These are phyloP conservation scores for Silybum marianum DNA, from an alignment of 129 eudicot genomes.

Conservation along the genomic window DNA sequence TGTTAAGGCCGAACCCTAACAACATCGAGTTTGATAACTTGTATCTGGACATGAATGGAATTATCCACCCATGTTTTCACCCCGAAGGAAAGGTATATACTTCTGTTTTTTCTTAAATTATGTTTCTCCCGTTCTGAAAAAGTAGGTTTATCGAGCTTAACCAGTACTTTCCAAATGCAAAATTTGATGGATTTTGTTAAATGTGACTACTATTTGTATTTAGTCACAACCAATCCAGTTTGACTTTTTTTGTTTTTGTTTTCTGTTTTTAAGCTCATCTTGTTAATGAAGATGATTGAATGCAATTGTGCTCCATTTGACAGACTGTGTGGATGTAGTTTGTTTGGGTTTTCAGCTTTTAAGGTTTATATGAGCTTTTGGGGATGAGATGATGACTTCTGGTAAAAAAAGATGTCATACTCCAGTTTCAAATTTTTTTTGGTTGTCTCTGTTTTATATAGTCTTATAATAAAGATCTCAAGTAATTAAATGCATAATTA, in stretches of 20 bases:
- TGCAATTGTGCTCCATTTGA: not conserved
- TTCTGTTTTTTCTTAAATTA: not conserved
- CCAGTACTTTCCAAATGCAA: not conserved
- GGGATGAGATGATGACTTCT: not conserved
- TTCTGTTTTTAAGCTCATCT: not conserved
- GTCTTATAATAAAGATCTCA: not conserved
- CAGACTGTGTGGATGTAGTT: not conserved
- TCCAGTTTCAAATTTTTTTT: not conserved
- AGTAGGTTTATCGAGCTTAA: not conserved
- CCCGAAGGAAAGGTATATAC: conserved; percentile 81
- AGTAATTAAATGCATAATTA: not conserved
- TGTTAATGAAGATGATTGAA: not conserved
- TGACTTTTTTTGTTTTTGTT: not conserved
- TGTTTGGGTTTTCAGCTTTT: not conserved
- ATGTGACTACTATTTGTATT: not conserved
- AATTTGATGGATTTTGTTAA: conserved; percentile 4
- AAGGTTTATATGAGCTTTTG: not conserved
- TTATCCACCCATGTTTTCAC: conserved; percentile 95
- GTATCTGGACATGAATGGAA: conserved; percentile 94
- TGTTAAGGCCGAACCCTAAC: conserved; percentile 81
- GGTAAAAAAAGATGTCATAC: not conserved
- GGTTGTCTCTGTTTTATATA: not conserved
- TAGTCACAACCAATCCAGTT: not conserved
- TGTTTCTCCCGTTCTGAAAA: not conserved
- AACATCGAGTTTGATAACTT: conserved; percentile 81